These are phyloP conservation scores for Quercus robur DNA, from an alignment of 306 rosid genomes.

Conservation along the genomic window DNA sequence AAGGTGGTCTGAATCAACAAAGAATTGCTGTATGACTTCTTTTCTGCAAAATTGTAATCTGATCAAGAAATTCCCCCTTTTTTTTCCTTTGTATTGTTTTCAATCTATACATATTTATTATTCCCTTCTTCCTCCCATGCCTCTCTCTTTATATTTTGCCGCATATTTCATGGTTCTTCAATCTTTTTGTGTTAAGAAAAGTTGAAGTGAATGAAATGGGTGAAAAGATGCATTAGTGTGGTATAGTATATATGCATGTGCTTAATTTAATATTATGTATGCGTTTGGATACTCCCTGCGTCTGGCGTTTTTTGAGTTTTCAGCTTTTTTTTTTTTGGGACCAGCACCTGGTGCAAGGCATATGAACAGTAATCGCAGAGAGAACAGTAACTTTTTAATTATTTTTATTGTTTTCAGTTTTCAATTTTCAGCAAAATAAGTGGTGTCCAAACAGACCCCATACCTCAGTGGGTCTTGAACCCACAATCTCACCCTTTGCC, in stretches of 20 bases:
- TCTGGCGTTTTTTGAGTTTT: too few species aligned
- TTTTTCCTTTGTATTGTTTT: neutral
- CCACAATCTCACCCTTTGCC: too few species aligned
- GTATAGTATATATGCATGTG: neutral
- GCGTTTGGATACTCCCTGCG: too few species aligned
- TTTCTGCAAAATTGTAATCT: slow-evolving; percentile 10
- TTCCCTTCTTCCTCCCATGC: slow-evolving; percentile 1
- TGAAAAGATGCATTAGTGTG: neutral
- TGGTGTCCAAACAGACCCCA: too few species aligned
- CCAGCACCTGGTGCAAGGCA: too few species aligned
- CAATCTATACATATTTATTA: neutral
- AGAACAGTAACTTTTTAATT: too few species aligned
- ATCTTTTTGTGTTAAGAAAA: neutral
- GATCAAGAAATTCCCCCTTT: neutral
- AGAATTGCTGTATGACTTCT: slow-evolving; percentile 77
- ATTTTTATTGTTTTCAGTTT: too few species aligned
- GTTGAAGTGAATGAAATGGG: neutral
- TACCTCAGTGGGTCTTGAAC: neutral
- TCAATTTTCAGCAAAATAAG: too few species aligned
- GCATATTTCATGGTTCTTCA: slow-evolving; percentile 10
- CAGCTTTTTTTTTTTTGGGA: too few species aligned
- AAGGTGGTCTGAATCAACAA: slow-evolving; percentile 97
- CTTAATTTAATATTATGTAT: neutral
- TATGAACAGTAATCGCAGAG: too few species aligned
- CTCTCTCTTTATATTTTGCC: neutral